Evolutionary conservation across 2,329 filamentous ascomycete species (phyloP).

Genomic region (Uncinocarpus reesii): DNA sequence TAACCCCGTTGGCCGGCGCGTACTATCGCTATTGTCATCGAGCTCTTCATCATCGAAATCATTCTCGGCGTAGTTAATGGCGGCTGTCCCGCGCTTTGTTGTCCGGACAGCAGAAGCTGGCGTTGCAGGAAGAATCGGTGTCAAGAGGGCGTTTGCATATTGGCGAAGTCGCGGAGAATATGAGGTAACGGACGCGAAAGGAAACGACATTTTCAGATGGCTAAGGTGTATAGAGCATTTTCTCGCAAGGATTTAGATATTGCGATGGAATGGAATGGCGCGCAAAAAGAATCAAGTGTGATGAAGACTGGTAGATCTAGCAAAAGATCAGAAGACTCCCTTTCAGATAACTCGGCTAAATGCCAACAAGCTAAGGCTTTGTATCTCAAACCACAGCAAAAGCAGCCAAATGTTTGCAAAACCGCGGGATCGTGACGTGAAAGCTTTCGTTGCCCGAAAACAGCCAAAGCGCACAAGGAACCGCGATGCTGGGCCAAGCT

Average conservation of each 20-base stretch:
- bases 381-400: too few relatives aligned
- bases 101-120: constrained; percentile 63
- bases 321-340: neutral
- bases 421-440: too few relatives aligned
- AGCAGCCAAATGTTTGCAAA: too few relatives aligned
- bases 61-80: constrained; percentile 97
- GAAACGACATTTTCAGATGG: constrained; percentile 14
- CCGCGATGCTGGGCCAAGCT: too few relatives aligned
- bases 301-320: neutral
- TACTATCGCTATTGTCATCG: constrained; percentile 56
- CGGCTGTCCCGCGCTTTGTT: constrained; percentile 93
- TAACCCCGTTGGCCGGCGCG: constrained; percentile 62
- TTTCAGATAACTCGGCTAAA: too few relatives aligned
- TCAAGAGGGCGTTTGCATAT: constrained; percentile 85
- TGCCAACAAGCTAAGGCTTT: too few relatives aligned
- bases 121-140: constrained; percentile 65
- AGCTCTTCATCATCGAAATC: constrained; percentile 69
- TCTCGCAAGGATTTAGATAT: neutral
- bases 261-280: neutral
- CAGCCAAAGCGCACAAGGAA: too few relatives aligned
- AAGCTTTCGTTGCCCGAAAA: too few relatives aligned
- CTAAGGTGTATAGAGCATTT: neutral
- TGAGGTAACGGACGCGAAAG: constrained; percentile 76
- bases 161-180: constrained; percentile 83
- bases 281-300: neutral